Conservation (phyloP, 345 rosid genomes). For the Aethionema arabicum region DNA sequence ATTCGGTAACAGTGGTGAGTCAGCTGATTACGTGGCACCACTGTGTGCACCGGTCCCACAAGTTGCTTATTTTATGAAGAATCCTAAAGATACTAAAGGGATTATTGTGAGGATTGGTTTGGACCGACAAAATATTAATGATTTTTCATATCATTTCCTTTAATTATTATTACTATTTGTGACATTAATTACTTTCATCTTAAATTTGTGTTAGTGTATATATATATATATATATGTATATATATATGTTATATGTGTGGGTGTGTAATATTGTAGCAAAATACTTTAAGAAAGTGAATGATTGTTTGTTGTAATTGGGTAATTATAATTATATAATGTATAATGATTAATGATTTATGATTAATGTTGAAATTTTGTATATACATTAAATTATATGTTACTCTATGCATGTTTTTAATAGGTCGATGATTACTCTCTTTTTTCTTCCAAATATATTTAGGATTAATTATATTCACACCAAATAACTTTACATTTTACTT, state of each 20-base stretch:
- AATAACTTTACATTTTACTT: too few relatives aligned
- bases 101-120: conserved; percentile 55
- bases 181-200: too few relatives aligned
- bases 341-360: conserved; percentile 27
- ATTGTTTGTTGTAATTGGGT: conserved; percentile 35
- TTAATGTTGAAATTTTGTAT: too few relatives aligned
- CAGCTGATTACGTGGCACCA: conserved; percentile 50
- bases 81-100: conserved; percentile 45
- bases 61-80: conserved; percentile 65
- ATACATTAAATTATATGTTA: too few relatives aligned
- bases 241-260: too few relatives aligned
- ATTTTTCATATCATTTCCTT: conserved; percentile 45
- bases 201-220: too few relatives aligned
- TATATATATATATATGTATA: too few relatives aligned
- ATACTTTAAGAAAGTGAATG: neutral
- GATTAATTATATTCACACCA: too few relatives aligned
- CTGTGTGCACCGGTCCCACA: conserved; percentile 62
- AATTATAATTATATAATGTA: neutral
- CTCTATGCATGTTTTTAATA: too few relatives aligned
- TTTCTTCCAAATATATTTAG: too few relatives aligned
- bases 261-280: too few relatives aligned
- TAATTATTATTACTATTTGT: neutral
- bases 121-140: conserved; percentile 35
- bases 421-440: too few relatives aligned
- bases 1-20: conserved; percentile 43